Evolutionary conservation across 1,284 basidiomycete species (phyloP), one percentile per base, ranked within the genome.

Genomic region (Puccinia horiana): DNA sequence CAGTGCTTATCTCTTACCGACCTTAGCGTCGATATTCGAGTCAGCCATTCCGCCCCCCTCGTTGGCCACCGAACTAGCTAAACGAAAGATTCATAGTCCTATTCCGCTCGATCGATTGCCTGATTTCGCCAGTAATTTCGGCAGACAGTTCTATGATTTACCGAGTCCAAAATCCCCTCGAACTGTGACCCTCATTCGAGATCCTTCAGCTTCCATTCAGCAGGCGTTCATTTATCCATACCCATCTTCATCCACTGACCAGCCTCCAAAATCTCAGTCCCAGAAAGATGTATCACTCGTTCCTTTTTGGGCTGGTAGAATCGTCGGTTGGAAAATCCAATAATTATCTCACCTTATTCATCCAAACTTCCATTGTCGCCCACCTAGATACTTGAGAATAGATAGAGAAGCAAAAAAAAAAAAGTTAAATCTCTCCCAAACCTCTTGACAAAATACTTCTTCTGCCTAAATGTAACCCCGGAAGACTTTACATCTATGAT

Each of bases 221-320:
- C 18, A 47, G 2, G 23, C 40, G 8, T 74, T 74, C 72, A 54
- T n/a, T 14, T 90, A 76, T 89, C 85, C 54, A 86, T 86, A 61
- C 83, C 89, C 54, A 85, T 83, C 87, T 87, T 91, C 86, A 86
- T 86, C 58, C 35, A 14, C 44, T n/a, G 67, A 47, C 2, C 2
- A 14, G 14, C 37, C 58, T 63, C 12, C 58, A 2, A 4, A 35
- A 32, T 2, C 58, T 63, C 32, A 63, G 14, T 9, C 58, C 16
- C 58, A 63, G 81, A 83, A 58, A 86, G 85, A 83, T 85, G 87
- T 74, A 85, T 89, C 82, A 2, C 91, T 98, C 0, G 90, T 94
- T 35, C 94, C 96, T 2, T 99, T 99, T 88, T 95, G 93, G 93
- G 92, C 93, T 2, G 96, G 95, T 32, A 93, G 92, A 87, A 88